These are phyloP conservation scores for Phialophora verrucosa DNA, from an alignment of 2,329 filamentous ascomycete species.

Conservation along the genomic window DNA sequence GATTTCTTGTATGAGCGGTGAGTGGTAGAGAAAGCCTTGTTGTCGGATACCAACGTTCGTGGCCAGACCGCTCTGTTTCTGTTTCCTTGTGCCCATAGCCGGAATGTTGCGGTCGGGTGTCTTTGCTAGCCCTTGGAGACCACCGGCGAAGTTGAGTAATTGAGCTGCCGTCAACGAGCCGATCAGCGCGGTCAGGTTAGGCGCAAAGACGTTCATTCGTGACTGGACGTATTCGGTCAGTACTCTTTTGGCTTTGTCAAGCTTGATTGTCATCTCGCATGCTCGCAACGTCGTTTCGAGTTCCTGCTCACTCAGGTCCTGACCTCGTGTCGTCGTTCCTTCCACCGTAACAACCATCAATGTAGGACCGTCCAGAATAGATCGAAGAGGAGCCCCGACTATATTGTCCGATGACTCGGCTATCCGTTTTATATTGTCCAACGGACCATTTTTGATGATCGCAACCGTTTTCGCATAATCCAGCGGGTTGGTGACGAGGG, in stretches of 20 bases:
- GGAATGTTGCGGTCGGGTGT: conserved; percentile 92
- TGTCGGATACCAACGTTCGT: conserved; percentile 91
- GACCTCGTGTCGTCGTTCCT: conserved; percentile 85
- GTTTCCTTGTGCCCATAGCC: conserved; percentile 87
- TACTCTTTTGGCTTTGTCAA: conserved; percentile 84
- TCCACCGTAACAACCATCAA: conserved; percentile 97
- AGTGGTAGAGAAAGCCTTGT: conserved; percentile 92
- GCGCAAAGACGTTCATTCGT: conserved; percentile 94
- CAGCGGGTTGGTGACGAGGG: conserved; percentile 85
- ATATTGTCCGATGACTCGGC: conserved; percentile 79
- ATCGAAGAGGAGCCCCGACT: conserved; percentile 74
- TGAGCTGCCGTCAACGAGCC: conserved; percentile 93
- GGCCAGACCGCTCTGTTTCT: conserved; percentile 79
- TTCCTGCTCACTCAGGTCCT: conserved; percentile 75
- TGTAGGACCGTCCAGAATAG: conserved; percentile 83
- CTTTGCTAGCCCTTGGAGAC: conserved; percentile 84
- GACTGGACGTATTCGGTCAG: conserved; percentile 95
- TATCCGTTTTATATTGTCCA: conserved; percentile 83
- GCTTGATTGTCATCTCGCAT: conserved; percentile 84
- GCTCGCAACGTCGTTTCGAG: conserved; percentile 75
- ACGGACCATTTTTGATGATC: conserved; percentile 88
- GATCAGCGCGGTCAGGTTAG: conserved; percentile 87
- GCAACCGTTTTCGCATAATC: conserved; percentile 95
- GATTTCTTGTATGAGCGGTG: conserved; percentile 83
- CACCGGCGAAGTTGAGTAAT: conserved; percentile 92